Evolutionary conservation across 768 basidiomycete species (phyloP).

Genomic region (Crepidotus variabilis): DNA sequence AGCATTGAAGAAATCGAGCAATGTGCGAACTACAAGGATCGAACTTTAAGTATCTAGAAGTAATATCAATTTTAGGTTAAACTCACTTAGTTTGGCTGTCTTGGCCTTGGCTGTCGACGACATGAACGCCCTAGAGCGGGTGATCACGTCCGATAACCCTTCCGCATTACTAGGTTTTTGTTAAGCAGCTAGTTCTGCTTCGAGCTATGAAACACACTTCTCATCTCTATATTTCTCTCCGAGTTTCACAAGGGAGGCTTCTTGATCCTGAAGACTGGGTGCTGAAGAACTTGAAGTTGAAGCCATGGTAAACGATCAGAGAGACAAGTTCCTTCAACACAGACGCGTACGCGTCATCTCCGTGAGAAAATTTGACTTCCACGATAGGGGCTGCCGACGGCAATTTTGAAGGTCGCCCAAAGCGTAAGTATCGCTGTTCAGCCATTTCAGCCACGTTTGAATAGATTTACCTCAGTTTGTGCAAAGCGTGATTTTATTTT

Average conservation of each 20-base stretch:
- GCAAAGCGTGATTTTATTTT: too few relatives aligned
- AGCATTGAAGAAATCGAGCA: constrained; percentile 83
- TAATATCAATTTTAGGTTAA: too few relatives aligned
- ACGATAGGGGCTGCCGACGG: too few relatives aligned
- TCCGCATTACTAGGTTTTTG: constrained; percentile 61
- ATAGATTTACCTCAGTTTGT: too few relatives aligned
- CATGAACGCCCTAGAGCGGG: constrained; percentile 80
- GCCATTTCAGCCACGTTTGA: too few relatives aligned
- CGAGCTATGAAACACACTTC: constrained; percentile 46
- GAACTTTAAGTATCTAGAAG: not conserved
- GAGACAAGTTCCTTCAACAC: not conserved
- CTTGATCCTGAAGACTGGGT: constrained; percentile 64
- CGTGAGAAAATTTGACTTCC: not conserved
- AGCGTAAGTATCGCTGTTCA: too few relatives aligned
- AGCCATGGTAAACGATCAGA: not conserved
- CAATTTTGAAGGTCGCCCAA: too few relatives aligned
- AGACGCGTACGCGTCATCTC: not conserved
- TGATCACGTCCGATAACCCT: constrained; percentile 84
- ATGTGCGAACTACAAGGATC: constrained; percentile 68
- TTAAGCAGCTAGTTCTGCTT: constrained; percentile 1
- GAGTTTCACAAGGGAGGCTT: constrained; percentile 78
- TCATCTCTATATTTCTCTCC: constrained; percentile 86
- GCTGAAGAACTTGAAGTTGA: not conserved
- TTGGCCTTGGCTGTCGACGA: constrained; percentile 96
- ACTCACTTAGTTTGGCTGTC: constrained; percentile 90